These are phyloP conservation scores for Graphilbum sp. DNA, from an alignment of 2,329 filamentous ascomycete species.

Conservation along the genomic window DNA sequence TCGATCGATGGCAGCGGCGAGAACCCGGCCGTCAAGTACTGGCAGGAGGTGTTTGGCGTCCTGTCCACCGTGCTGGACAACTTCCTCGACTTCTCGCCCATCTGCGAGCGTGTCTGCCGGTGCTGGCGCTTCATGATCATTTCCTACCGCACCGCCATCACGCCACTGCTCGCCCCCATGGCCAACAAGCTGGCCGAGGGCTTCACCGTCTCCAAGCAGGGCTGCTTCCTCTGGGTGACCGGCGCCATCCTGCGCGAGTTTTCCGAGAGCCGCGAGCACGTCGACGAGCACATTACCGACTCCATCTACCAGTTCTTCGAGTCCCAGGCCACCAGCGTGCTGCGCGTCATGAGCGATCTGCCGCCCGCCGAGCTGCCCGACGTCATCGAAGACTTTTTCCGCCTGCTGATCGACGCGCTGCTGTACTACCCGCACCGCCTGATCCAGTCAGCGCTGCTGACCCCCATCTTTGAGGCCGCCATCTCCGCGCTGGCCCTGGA, in stretches of 20 bases:
- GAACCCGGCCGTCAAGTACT: constrained; percentile 91
- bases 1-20: constrained; percentile 54
- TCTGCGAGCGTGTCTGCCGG: constrained; percentile 83
- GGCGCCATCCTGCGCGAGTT: constrained; percentile 91
- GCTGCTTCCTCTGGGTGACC: constrained; percentile 97
- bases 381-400: constrained; percentile 94
- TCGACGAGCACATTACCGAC: constrained; percentile 65
- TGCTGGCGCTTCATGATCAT: constrained; percentile 97
- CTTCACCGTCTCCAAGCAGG: constrained; percentile 74
- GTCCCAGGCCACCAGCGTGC: constrained; percentile 76
- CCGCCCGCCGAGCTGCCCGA: constrained; percentile 57
- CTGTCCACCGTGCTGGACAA: constrained; percentile 74
- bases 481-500: constrained; percentile 76
- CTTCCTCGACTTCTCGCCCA: constrained; percentile 72
- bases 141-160: constrained; percentile 80
- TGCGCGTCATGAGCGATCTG: constrained; percentile 76
- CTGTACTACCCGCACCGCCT: constrained; percentile 82
- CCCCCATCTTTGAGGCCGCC: constrained; percentile 73
- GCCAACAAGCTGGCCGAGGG: constrained; percentile 78
- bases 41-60: constrained; percentile 82
- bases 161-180: constrained; percentile 66
- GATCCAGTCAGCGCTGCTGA: constrained; percentile 61
- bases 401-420: constrained; percentile 76
- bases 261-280: constrained; percentile 72
- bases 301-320: constrained; percentile 93